Evolutionary conservation across 106 monocot genomes (phyloP), one percentile per base, ranked within the genome.

Genomic region (Posidonia australis): DNA sequence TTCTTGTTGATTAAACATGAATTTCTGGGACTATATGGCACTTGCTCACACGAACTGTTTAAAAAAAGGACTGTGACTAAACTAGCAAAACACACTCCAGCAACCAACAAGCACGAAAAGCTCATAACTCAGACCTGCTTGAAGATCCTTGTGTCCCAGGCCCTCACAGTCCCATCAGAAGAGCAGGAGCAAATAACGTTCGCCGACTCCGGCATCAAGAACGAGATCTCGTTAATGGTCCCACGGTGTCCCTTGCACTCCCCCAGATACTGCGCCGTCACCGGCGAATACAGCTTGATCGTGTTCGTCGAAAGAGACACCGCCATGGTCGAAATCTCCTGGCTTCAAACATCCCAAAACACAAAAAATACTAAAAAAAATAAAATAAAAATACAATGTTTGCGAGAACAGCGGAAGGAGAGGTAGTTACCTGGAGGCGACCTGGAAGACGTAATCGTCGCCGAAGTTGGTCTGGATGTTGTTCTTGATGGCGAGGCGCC

Each of bases 391-490:
- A n/a, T n/a, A n/a, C n/a, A n/a, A n/a, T n/a, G n/a, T n/a, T n/a
- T n/a, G n/a, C n/a, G n/a, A n/a, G n/a, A n/a, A n/a, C n/a, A n/a
- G n/a, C n/a, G n/a, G n/a, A n/a, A n/a, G n/a, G n/a, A n/a, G n/a
- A n/a, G n/a, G n/a, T n/a, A n/a, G n/a, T n/a, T 80, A 93, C 92
- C 85, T 85, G 58, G 93, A 81, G 44, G 86, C 88, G 41, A 93
- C 83, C 69, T 89, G 93, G 73, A 94, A 94, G 66, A 94, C 73
- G 69, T 94, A 94, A 25, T 94, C 89, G 48, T 94, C 89, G 41
- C 84, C 89, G 70, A 94, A 89, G 64, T 79, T 94, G 71, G 89
- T 94, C 53, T 86, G 89, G 60, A 86, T 80, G 30, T 81, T 73
- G 53, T 86, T 86, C 78, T 78, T 89, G 56, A 94, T 27, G 19